Base-by-base conservation (phyloP, 768 basidiomycete genomes). In the Naganishia vishniacii region DNA sequence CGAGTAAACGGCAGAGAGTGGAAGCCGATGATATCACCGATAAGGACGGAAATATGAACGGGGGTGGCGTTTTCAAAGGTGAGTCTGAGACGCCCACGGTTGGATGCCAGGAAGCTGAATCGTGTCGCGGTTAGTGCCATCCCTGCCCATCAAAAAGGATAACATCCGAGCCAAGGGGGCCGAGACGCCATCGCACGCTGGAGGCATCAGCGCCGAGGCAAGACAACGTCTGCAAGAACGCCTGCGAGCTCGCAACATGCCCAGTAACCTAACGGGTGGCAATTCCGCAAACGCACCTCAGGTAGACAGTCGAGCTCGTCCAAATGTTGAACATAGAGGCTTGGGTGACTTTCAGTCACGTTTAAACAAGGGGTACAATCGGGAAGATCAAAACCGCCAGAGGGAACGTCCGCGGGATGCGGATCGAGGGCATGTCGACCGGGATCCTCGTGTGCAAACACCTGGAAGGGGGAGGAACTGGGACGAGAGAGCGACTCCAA, bases 151-250 rank as follows among this genome's bases (percentile, higher is more conserved):
- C 80, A 31, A 81, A 83, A 48, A 78, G 74, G 42, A 80, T n/a
- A 84, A 86, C 71, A 73, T 82, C 2, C 83, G 94, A 5, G 85
- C 88, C 65, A 81, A 88, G 65, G 88, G 85, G 0, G 87, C 88
- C 69, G 94, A 95, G 69, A 98, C 94, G 0, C 94, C 94, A 0
- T 94, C 93, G 20, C 89, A 93, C 73, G 86, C 89, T 2, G 88
- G 89, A 40, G 94, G 94, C 16, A 79, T 99, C 20, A 88, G 90
- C 0, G 88, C 89, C 28, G 79, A 80, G 0, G 91, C 86, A 15
- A 81, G 86, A 20, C 81, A 82, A 67, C 79, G 83, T 64, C 78
- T 97, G 29, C 91, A 92, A 62, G 92, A 93, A 67, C 79, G 90
- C 70, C 82, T 88, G 64, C 81, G 81, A 66, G 83, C 82, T 64